Conservation (phyloP, 352 stramenopile species). For the Phytopythium vexans region DNA sequence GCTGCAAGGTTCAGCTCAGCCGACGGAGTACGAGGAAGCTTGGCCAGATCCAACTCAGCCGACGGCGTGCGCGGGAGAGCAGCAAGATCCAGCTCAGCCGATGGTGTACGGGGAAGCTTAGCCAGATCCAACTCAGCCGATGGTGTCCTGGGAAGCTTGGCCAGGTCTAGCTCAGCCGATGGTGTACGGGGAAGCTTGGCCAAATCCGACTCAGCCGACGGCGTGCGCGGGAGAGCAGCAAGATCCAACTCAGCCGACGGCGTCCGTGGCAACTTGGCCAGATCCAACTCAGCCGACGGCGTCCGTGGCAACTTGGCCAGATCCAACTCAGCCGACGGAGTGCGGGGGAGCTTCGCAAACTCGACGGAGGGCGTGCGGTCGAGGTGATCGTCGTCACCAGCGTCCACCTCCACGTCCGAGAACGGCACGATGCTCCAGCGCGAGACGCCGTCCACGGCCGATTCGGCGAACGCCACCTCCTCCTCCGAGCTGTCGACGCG, state of each 20-base stretch:
- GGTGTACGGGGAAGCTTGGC: slow-evolving; percentile 2
- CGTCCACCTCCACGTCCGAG: slow-evolving; percentile 47
- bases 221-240: not conserved
- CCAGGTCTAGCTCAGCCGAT: slow-evolving; percentile 1
- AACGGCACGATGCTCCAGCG: slow-evolving; percentile 61
- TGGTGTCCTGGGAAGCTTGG: not conserved
- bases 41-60: not conserved
- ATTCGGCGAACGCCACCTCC: slow-evolving; percentile 52
- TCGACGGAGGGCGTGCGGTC: slow-evolving; percentile 43
- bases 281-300: too few relatives aligned
- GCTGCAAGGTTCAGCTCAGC: not conserved
- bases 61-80: not conserved
- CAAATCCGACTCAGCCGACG: not conserved
- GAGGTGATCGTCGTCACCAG: slow-evolving; percentile 51
- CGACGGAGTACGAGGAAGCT: not conserved
- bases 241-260: not conserved
- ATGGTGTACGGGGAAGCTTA: not conserved
- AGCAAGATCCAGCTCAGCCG: slow-evolving; percentile 3
- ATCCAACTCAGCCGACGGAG: not conserved
- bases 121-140: not conserved
- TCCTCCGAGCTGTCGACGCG: slow-evolving; percentile 55
- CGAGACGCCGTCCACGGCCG: slow-evolving; percentile 56
- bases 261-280: too few relatives aligned
- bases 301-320: too few relatives aligned
- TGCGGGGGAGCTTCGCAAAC: slow-evolving; percentile 28